Conservation (phyloP, 2,329 filamentous ascomycete genomes). For the Stromatinia cepivora region DNA sequence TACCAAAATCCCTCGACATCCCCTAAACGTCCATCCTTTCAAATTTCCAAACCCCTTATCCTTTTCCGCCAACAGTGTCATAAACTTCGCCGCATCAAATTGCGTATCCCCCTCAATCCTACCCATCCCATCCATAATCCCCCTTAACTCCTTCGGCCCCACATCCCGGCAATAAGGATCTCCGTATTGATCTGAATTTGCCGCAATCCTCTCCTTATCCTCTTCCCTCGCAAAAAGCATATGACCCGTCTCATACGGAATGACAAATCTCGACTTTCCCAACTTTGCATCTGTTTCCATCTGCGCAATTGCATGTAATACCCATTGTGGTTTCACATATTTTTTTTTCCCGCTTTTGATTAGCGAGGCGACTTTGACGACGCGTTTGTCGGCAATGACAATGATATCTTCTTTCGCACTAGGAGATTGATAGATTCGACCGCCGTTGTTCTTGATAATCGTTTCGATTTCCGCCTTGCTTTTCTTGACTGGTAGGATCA, state of each 20-base stretch:
- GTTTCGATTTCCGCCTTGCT: slow-evolving; percentile 77
- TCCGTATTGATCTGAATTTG: slow-evolving; percentile 72
- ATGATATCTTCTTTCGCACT: slow-evolving; percentile 62
- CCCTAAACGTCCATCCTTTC: slow-evolving; percentile 54
- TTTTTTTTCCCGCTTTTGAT: slow-evolving; percentile 68
- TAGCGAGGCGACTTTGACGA: slow-evolving; percentile 80
- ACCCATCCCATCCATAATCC: slow-evolving; percentile 51
- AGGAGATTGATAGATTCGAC: slow-evolving; percentile 73
- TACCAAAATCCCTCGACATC: slow-evolving; percentile 42
- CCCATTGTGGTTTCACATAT: slow-evolving; percentile 81
- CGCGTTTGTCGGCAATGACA: slow-evolving; percentile 75
- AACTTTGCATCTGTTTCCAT: slow-evolving; percentile 50
- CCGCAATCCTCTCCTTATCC: slow-evolving; percentile 54
- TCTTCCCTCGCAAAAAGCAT: slow-evolving; percentile 68
- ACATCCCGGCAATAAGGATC: slow-evolving; percentile 81
- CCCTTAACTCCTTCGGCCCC: slow-evolving; percentile 60
- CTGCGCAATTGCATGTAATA: slow-evolving; percentile 65
- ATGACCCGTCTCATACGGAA: slow-evolving; percentile 63
- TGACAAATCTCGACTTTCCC: slow-evolving; percentile 56
- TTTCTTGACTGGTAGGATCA: slow-evolving; percentile 66
- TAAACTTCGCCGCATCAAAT: slow-evolving; percentile 45
- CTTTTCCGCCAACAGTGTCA: slow-evolving; percentile 56
- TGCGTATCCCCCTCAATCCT: slow-evolving; percentile 43
- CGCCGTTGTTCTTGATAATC: slow-evolving; percentile 81
- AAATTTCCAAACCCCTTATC: slow-evolving; percentile 52